phyloP scores from a whole-genome alignment of 2,329 filamentous ascomycete genomes.

The Sphaceloma murrayae region DNA sequence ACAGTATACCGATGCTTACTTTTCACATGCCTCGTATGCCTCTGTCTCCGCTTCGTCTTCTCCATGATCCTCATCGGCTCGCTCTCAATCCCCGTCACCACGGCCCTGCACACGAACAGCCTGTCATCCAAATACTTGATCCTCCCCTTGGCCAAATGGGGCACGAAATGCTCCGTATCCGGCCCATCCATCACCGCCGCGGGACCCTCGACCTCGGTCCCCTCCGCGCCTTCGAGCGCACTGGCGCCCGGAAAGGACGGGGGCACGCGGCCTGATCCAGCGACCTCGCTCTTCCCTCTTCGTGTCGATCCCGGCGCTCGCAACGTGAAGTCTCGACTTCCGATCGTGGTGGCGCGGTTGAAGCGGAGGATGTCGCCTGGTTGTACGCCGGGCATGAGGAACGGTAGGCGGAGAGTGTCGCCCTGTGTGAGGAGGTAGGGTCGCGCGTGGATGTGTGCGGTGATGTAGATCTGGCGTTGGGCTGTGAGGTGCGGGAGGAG shows the following conservation, averaged over 20 bases:
- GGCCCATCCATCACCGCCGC: slow-evolving; percentile 22
- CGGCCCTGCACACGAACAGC: slow-evolving; percentile 75
- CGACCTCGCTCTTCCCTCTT: slow-evolving; percentile 25
- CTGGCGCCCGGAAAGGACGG: too few relatives aligned
- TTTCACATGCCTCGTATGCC: slow-evolving; percentile 60
- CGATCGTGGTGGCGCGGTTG: slow-evolving; percentile 72
- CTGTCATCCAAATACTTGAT: slow-evolving; percentile 62
- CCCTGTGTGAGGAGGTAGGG: slow-evolving; percentile 65
- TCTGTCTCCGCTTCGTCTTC: slow-evolving; percentile 56
- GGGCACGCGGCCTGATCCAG: slow-evolving; percentile 19
- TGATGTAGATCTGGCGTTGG: slow-evolving; percentile 69
- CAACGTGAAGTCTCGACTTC: slow-evolving; percentile 82
- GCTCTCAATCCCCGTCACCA: slow-evolving; percentile 73
- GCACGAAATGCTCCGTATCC: slow-evolving; percentile 29
- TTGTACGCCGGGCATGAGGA: slow-evolving; percentile 40
- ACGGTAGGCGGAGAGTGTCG: slow-evolving; percentile 41
- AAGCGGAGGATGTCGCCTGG: slow-evolving; percentile 81
- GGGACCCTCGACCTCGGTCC: slow-evolving; percentile 24
- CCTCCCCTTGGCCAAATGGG: slow-evolving; percentile 32
- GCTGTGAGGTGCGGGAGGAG: slow-evolving; percentile 62
- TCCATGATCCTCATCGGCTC: slow-evolving; percentile 49
- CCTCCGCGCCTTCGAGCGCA: slow-evolving; percentile 21
- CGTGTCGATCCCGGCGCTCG: slow-evolving; percentile 54
- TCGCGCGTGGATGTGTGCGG: slow-evolving; percentile 66
- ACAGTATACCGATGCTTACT: slow-evolving; percentile 91